A percentile compares a stretch with the other conserved stretches of the same genome.
These are phyloP conservation scores for Beauveria australis DNA, from an alignment of 2,329 filamentous ascomycete genomes.

Conservation along the genomic window DNA sequence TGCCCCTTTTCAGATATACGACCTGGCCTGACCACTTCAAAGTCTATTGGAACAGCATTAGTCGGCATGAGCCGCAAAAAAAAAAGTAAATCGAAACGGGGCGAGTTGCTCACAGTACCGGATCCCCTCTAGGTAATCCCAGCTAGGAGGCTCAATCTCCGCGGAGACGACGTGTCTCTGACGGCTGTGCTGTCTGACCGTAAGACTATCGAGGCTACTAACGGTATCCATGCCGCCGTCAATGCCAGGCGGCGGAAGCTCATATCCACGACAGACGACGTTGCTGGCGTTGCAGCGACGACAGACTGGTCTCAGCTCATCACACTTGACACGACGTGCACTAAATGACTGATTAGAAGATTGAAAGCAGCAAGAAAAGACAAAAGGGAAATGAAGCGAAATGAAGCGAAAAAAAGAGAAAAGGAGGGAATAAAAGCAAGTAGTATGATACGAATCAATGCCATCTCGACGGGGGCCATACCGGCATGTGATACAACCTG, in stretches of 20 bases:
- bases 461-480: not conserved
- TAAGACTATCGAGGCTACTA: not conserved
- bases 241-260: not conserved
- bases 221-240: not conserved
- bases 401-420: not conserved
- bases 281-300: not conserved
- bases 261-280: not conserved
- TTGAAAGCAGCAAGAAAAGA: not conserved
- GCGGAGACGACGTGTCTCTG: not conserved
- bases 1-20: not conserved
- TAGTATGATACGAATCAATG: too few species aligned
- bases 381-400: not conserved
- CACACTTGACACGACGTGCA: not conserved
- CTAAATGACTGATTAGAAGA: not conserved
- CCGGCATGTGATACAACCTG: conserved; percentile 1
- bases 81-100: too few species aligned
- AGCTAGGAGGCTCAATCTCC: not conserved
- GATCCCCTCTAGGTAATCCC: not conserved
- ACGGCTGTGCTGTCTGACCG: not conserved
- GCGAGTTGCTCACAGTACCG: not conserved
- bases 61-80: not conserved
- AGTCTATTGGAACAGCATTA: not conserved
- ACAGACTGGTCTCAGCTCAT: not conserved
- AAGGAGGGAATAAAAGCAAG: not conserved
- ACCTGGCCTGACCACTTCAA: not conserved